These are phyloP conservation scores for Exophiala alcalophila DNA, from an alignment of 2,329 filamentous ascomycete species.

Conservation along the genomic window DNA sequence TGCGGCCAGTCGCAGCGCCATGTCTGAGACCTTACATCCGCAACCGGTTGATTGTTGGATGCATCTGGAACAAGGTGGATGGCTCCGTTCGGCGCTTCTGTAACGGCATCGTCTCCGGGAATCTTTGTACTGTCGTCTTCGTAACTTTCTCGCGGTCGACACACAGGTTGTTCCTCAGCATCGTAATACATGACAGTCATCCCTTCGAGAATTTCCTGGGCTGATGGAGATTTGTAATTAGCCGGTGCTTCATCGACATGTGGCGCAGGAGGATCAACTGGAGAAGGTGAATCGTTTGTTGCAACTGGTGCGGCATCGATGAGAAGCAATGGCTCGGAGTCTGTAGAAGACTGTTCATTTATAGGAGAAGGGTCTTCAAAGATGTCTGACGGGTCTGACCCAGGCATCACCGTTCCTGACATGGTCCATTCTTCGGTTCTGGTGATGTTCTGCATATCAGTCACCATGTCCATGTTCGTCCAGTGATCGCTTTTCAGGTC, in stretches of 20 bases:
- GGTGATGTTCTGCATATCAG: slow-evolving; percentile 7
- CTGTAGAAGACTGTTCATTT: too few relatives aligned
- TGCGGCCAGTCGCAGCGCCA: neutral
- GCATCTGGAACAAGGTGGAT: too few relatives aligned
- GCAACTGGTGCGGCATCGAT: too few relatives aligned
- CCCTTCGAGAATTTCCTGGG: neutral
- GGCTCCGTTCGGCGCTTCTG: too few relatives aligned
- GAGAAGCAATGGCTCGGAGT: too few relatives aligned
- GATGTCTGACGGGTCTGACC: neutral
- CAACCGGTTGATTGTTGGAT: neutral
- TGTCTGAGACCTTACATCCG: neutral
- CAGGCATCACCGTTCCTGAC: neutral
- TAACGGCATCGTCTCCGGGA: too few relatives aligned
- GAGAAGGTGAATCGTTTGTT: too few relatives aligned
- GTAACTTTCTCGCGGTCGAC: neutral
- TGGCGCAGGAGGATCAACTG: too few relatives aligned
- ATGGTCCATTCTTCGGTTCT: neutral
- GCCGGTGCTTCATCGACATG: too few relatives aligned
- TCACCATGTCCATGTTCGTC: slow-evolving; percentile 8
- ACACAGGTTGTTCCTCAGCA: neutral
- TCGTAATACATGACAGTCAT: slow-evolving; percentile 3
- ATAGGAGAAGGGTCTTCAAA: neutral
- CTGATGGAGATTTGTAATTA: slow-evolving; percentile 1
- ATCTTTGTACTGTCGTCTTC: too few relatives aligned
- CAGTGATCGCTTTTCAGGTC: slow-evolving; percentile 1